A percentile compares a stretch with the other conserved stretches of the same genome.
Conservation (phyloP, 192 early-diverging fungal genomes). For the Podila horticola region DNA sequence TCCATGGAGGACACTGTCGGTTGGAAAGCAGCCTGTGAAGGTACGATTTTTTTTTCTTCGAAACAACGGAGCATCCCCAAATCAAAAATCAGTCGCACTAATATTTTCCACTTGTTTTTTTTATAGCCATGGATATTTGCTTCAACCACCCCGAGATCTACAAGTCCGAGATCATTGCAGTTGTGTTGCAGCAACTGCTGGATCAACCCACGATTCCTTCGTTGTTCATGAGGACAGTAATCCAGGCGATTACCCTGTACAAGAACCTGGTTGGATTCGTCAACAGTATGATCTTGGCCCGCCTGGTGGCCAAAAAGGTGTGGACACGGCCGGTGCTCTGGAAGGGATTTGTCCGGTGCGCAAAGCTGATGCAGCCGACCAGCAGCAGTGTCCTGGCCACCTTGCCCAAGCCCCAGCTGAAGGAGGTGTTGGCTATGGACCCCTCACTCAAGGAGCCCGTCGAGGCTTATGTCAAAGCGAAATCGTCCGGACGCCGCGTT, state of each 20-base stretch:
- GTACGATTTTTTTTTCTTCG: conserved; percentile 38
- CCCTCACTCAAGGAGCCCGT: conserved; percentile 49
- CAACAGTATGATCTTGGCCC: conserved; percentile 62
- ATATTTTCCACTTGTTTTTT: not conserved
- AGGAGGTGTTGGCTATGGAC: conserved; percentile 40
- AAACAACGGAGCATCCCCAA: too few relatives aligned
- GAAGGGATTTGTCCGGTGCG: conserved; percentile 80
- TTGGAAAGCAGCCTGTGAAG: conserved; percentile 73
- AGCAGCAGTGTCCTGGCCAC: conserved; percentile 40
- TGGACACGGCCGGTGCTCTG: conserved; percentile 76
- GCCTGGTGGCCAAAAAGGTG: conserved; percentile 71
- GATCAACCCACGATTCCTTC: conserved; percentile 74
- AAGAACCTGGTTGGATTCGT: conserved; percentile 70
- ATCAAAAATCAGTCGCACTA: not conserved
- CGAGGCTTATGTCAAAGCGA: conserved; percentile 34
- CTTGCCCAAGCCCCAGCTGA: conserved; percentile 44
- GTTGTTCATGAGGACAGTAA: conserved; percentile 82
- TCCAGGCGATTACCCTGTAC: conserved; percentile 72
- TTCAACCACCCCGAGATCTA: conserved; percentile 73
- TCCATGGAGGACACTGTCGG: conserved; percentile 72
- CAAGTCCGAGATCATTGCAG: conserved; percentile 74
- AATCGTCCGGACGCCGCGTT: conserved; percentile 38
- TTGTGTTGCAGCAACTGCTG: conserved; percentile 72
- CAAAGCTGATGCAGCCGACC: conserved; percentile 58
- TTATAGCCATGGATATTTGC: conserved; percentile 80